Evolutionary conservation across 768 basidiomycete genomes (phyloP).

Genomic region (Neoboletus magnificus): DNA sequence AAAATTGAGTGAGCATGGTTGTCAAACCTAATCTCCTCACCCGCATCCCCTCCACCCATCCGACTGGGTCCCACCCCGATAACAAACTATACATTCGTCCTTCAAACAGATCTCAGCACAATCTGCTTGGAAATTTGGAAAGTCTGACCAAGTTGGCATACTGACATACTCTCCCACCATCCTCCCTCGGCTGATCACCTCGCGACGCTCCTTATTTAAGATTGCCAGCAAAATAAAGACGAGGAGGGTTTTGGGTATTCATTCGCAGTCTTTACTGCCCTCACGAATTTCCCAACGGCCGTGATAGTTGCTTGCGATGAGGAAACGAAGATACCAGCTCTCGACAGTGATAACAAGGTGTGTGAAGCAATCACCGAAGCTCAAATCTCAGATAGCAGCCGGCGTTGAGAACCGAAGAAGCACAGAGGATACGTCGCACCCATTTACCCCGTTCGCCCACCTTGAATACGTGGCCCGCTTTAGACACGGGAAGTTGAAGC

Average conservation of each 20-base stretch:
- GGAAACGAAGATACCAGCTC: background rate
- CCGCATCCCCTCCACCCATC: background rate
- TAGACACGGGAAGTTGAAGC: background rate
- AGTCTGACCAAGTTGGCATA: background rate
- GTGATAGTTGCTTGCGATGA: background rate
- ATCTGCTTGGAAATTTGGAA: background rate
- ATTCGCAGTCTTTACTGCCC: background rate
- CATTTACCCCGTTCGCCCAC: background rate
- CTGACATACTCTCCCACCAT: background rate
- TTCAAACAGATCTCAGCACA: background rate
- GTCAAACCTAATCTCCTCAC: background rate
- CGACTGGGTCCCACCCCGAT: background rate
- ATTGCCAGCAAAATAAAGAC: background rate
- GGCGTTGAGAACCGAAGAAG: background rate
- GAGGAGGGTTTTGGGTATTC: background rate
- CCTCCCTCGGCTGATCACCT: background rate
- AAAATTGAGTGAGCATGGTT: background rate
- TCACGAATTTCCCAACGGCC: background rate
- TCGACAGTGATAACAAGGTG: background rate
- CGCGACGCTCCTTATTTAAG: background rate
- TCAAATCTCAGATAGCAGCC: background rate
- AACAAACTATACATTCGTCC: background rate
- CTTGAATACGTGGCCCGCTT: background rate
- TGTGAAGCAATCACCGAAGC: constrained; percentile 4
- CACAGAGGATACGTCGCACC: background rate